Conservation (phyloP, 2,329 filamentous ascomycete genomes). For the Triangularia verruculosa region DNA sequence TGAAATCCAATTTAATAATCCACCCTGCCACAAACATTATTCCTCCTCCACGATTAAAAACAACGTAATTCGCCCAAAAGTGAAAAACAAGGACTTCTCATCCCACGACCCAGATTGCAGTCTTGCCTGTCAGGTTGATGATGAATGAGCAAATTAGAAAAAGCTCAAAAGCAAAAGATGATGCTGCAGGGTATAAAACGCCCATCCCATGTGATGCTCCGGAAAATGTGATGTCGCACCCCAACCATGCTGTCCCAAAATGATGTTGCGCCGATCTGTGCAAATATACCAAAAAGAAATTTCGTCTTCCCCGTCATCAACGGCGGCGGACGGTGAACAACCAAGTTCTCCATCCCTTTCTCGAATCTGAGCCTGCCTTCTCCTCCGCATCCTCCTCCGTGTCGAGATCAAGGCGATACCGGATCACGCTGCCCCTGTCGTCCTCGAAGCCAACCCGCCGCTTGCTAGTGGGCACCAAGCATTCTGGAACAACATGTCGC, state of each 20-base stretch:
- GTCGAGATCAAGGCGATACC: slow-evolving; percentile 59
- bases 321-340: slow-evolving; percentile 23
- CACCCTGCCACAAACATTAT: not conserved
- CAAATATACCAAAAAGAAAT: slow-evolving; percentile 9
- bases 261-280: slow-evolving; percentile 14
- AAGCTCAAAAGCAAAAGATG: not conserved
- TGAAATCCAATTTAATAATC: not conserved
- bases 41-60: not conserved
- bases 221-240: slow-evolving; percentile 7
- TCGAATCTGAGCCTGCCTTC: slow-evolving; percentile 18
- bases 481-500: slow-evolving; percentile 57
- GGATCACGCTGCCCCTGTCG: slow-evolving; percentile 60
- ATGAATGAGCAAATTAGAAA: not conserved
- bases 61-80: not conserved
- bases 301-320: slow-evolving; percentile 2
- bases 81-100: not conserved
- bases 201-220: slow-evolving; percentile 16
- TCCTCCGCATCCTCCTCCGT: slow-evolving; percentile 36
- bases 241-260: slow-evolving; percentile 9
- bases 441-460: slow-evolving; percentile 57
- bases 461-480: slow-evolving; percentile 51
- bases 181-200: slow-evolving; percentile 16
- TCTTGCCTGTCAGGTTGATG: not conserved
- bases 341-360: slow-evolving; percentile 23
- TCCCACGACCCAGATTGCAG: not conserved